These are phyloP conservation scores for Chrysanthemum makinoi DNA, from an alignment of 129 eudicot species.

Conservation along the genomic window DNA sequence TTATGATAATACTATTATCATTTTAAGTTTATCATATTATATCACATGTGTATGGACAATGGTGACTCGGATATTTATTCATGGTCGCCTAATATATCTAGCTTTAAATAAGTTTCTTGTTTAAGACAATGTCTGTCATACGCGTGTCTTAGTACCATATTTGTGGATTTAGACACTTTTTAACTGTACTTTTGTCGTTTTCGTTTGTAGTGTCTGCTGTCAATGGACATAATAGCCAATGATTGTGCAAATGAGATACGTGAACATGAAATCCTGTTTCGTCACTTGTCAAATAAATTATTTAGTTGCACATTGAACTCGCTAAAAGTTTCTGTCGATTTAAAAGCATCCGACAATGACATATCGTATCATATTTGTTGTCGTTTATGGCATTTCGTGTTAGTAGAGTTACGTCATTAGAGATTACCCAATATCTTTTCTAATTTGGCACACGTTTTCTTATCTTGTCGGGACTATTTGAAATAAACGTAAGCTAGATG, in stretches of 20 bases:
- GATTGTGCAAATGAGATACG: neutral
- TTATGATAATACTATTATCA: neutral
- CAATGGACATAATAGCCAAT: neutral
- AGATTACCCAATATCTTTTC: neutral
- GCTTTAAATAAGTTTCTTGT: neutral
- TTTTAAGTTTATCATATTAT: neutral
- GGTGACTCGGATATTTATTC: neutral
- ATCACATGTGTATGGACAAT: neutral
- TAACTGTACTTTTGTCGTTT: neutral
- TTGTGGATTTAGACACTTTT: neutral
- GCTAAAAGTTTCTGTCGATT: neutral
- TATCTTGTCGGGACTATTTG: slow-evolving; percentile 8
- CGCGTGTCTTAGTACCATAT: neutral
- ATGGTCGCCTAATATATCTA: neutral
- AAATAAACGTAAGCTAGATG: neutral
- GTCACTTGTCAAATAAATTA: neutral
- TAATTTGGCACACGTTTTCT: neutral
- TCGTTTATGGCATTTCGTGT: neutral
- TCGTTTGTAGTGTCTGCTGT: slow-evolving; percentile 1
- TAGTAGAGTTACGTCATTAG: slow-evolving; percentile 9
- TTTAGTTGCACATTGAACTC: slow-evolving; percentile 8
- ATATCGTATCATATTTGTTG: slow-evolving; percentile 3
- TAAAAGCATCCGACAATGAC: neutral
- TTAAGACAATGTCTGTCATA: neutral
- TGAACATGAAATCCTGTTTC: neutral